Conservation (phyloP, 768 basidiomycete species). For the Phanerochaete sordida region DNA sequence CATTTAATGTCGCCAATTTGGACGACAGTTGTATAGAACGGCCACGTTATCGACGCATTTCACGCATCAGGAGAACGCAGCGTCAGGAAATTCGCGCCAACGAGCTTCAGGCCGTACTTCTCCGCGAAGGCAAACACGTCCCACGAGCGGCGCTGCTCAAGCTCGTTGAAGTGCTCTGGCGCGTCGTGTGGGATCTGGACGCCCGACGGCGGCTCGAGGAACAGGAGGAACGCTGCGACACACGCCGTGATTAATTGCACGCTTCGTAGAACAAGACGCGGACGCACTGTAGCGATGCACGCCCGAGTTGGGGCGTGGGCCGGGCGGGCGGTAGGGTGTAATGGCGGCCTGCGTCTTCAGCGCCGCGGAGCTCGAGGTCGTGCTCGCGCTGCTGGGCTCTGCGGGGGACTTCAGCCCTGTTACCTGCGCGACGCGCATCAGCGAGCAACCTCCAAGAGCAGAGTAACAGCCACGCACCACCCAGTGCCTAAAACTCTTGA, state of each 20-base stretch:
- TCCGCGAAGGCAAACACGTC: conserved; percentile 50
- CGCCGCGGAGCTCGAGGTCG: conserved; percentile 32
- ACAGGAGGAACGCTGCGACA: conserved; percentile 51
- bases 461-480: conserved; percentile 21
- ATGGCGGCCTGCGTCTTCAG: conserved; percentile 42
- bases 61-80: not conserved
- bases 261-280: not conserved
- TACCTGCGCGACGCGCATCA: conserved; percentile 22
- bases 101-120: conserved; percentile 47
- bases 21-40: not conserved
- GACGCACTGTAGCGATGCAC: conserved; percentile 55
- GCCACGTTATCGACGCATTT: not conserved
- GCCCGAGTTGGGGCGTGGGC: conserved; percentile 50
- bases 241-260: not conserved
- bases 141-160: conserved; percentile 51
- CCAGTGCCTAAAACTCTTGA: conserved; percentile 28
- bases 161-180: conserved; percentile 37
- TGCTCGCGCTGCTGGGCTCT: conserved; percentile 19
- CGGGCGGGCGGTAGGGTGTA: conserved; percentile 56
- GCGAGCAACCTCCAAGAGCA: no score
- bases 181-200: conserved; percentile 42
- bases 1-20: no score
- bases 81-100: conserved; percentile 48
- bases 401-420: conserved; percentile 37
- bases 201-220: conserved; percentile 48